Evolutionary conservation across 2,329 filamentous ascomycete genomes (phyloP).

Genomic region (Cytospora leucostoma): DNA sequence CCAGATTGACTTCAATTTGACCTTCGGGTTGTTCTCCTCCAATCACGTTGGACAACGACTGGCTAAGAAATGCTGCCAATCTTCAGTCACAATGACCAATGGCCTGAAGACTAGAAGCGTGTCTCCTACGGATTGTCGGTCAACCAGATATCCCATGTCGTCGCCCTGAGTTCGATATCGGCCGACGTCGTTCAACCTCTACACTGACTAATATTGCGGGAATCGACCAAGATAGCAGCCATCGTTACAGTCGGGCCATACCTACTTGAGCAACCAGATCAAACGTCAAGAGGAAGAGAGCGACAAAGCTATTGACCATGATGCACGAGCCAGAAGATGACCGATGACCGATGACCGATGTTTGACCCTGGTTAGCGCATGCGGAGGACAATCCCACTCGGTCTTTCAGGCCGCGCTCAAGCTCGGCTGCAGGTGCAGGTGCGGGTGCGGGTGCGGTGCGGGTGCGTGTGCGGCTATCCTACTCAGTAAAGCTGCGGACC

Average conservation of each 20-base stretch:
- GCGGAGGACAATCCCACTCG: not conserved
- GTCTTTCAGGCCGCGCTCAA: not conserved
- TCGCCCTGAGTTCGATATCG: not conserved
- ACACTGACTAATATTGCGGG: not conserved
- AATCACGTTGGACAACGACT: not conserved
- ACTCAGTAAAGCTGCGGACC: no score
- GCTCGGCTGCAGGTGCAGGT: not conserved
- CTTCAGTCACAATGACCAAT: not conserved
- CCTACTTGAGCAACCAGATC: no score
- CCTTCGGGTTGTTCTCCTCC: not conserved
- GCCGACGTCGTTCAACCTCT: not conserved
- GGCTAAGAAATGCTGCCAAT: not conserved
- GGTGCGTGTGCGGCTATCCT: not conserved
- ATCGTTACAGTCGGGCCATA: not conserved
- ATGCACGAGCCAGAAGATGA: slow-evolving; percentile 19
- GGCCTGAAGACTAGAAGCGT: not conserved
- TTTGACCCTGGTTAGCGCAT: no score
- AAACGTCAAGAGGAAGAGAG: not conserved
- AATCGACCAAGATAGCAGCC: not conserved
- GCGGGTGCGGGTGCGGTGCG: not conserved
- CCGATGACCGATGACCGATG: slow-evolving; percentile 5
- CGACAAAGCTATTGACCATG: slow-evolving; percentile 4
- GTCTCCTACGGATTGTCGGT: not conserved
- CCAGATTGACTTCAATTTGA: not conserved
- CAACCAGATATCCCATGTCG: not conserved